Base-by-base conservation (phyloP, 176 grass and related monocot genomes). In the Musa schizocarpa region DNA sequence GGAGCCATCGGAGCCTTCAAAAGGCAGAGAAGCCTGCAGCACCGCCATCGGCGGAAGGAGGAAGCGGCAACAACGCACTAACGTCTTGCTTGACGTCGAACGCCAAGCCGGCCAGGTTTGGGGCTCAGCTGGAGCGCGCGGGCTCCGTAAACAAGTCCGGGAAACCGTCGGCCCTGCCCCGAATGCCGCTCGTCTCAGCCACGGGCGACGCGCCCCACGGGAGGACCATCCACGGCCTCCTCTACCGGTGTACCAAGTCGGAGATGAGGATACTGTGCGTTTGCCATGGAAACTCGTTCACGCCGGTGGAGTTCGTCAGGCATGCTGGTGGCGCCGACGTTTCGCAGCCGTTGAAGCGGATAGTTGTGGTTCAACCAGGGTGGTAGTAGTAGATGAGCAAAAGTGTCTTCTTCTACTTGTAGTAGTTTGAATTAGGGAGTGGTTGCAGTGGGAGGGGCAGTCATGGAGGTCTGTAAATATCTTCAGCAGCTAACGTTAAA, bases 221-320 rank as follows among this genome's bases (percentile, higher is more conserved):
- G 16, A 68, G n/a, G 9, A 69, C 63, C 13, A 34, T 82, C 50
- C 78, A 8, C 1, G 85, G 85, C 2, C 79, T 82, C 52, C 51
- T 86, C 53, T 64, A 75, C 76, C 34, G 59, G 49, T 77, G 63
- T 16, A 68, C 61, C 1, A 51, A 68, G 11, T 51, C 74, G 9
- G 80, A 79, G 29, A 16, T 87, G 1, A 52, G 13, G 53, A 87
- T 87, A 2, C 20, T 82, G 26, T 87, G 85, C 55, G 23, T 20
- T 43, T 87, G 85, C 63, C 85, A 87, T 24, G 59, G 80, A 12
- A 67, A 2, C 5, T 54, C 50, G 10, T 82, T 87, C 54, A 76
- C 85, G 72, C 76, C 85, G 13, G 54, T 43, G 0, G 85, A 75
- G 53, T 87, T 87, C 2, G 69, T 82, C 12, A 12, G 66, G 69